Evolutionary conservation across 306 rosid species (phyloP), one percentile per base, ranked within the genome.

Genomic region (Prunus mira): DNA sequence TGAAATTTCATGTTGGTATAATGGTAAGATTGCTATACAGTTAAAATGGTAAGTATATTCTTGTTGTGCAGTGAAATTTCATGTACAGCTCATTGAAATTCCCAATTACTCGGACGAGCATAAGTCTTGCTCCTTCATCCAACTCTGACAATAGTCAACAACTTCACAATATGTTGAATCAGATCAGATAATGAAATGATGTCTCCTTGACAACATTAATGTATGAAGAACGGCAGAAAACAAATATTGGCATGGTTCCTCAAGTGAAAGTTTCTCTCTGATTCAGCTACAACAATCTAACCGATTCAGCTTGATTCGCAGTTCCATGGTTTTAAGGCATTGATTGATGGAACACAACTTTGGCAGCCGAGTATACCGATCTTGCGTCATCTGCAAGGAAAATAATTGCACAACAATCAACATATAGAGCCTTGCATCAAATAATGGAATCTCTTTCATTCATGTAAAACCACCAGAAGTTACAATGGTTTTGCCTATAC

Each of bases 311-410:
- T 18, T 3, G 58, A 46, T 15, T 49, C 17, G 9, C 20, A 18
- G 17, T 2, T 54, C 52, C 45, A 25, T 32, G 13, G 30, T 38
- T 76, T 74, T 55, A 86, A 15, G 55, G 63, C 68, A 79, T 50
- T 25, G 80, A 18, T 38, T 65, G 78, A 81, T 75, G 72, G 72
- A 82, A 84, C 45, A 86, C 41, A 46, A 84, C 77, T 67, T 68
- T 69, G n/a, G 86, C 78, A 56, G 78, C 66, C 1, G 57, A 64
- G 81, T 83, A 86, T 12, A 81, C 84, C 25, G 43, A 76, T 46
- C 55, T 69, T 3, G 87, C 81, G 73, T 79, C 90, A 69, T 79
- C 87, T 83, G 86, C 84, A 71, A 24, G 32, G n/a, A 50, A 28
- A 78, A 24, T 15, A 58, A 38, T 72, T 3, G 1, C 18, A 45